A percentile compares a stretch with the other conserved stretches of the same genome.
Evolutionary conservation across 163 green algal genomes (phyloP).

Genomic region (Scenedesmus sp.): DNA sequence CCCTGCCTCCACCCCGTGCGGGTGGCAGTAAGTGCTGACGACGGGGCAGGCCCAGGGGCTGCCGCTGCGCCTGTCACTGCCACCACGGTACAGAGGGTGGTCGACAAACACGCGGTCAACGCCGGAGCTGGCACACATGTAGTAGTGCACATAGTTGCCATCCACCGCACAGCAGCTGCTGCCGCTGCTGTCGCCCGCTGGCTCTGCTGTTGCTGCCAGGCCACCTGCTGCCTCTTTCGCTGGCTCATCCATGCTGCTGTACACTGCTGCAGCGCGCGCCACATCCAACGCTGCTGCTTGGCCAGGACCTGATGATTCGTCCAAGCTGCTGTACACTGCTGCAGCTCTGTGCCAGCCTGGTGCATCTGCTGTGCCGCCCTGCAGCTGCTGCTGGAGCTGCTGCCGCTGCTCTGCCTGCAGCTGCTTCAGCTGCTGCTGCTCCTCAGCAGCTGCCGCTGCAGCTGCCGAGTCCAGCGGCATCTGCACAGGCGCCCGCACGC

Average conservation of each 20-base stretch:
- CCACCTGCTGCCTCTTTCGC: slow-evolving; percentile 9
- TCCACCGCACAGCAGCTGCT: slow-evolving; percentile 1
- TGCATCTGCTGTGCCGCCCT: neutral
- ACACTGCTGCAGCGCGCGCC: neutral
- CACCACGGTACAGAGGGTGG: slow-evolving; percentile 64
- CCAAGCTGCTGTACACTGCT: neutral
- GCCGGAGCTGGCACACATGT: slow-evolving; percentile 65
- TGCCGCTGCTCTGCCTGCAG: slow-evolving; percentile 14
- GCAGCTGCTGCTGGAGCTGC: slow-evolving; percentile 13
- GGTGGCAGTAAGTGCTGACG: slow-evolving; percentile 71
- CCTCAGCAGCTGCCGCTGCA: slow-evolving; percentile 5
- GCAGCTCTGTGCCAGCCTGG: neutral
- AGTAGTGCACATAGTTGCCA: slow-evolving; percentile 54
- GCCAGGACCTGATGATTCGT: neutral
- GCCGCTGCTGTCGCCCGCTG: slow-evolving; percentile 30
- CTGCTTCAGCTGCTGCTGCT: slow-evolving; percentile 22
- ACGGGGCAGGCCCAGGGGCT: neutral
- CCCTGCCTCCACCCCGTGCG: neutral
- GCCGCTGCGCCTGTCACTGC: neutral
- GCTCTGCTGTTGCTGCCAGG: slow-evolving; percentile 38
- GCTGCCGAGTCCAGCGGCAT: slow-evolving; percentile 55
- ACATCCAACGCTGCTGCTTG: neutral
- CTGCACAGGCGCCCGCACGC: slow-evolving; percentile 71
- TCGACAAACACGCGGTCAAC: slow-evolving; percentile 92
- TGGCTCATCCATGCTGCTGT: slow-evolving; percentile 44